Base-by-base conservation (phyloP, 2,329 filamentous ascomycete species). In the Penicillium sp. region DNA sequence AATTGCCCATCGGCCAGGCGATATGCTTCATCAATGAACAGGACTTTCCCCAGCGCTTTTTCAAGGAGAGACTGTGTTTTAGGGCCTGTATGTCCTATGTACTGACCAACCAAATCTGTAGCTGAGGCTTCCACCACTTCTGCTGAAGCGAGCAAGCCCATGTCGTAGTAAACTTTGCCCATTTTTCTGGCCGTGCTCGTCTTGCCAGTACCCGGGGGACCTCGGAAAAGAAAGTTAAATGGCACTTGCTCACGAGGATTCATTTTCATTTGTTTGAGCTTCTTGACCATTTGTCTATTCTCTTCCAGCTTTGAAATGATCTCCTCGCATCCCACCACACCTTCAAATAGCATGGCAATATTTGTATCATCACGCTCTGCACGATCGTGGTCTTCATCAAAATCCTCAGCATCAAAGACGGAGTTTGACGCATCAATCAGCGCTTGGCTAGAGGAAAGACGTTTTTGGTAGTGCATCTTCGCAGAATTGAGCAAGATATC, bases 1-100 rank as follows among this genome's bases (percentile, higher is more conserved):
- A 83, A 90, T 0, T 65, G 63, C 0, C 82, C 83, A 1, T 82
- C 79, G 0, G 73, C 77, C 0, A 90, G 78, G 0, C 86, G 79
- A 61, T 90, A 90, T 0, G 87, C 87, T 65, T 90, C 87, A 56
- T 91, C 88, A 7, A 91, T 54, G 59, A 91, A 86, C 0, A 91
- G 75, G 0, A 91, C 83, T 21, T 81, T 82, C 0, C 88, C 87
- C 0, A 90, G 75, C 0, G 82, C 83, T 38, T 77, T 81, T 53
- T 89, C 84, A 0, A 91, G 70, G 0, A 81, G 69, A 28, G 81
- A 75, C 8, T 79, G 77, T 0, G 87, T 84, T 60, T 89, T 89
- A 0, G 86, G 86, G 0, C 84, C 86, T 0, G 87, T 90, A 0
- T 90, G 86, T 0, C 88, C 88, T 0, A 89, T 63, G 59, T 84